Evolutionary conservation across 2,329 filamentous ascomycete species (phyloP).

Genomic region (Nemania serpens): DNA sequence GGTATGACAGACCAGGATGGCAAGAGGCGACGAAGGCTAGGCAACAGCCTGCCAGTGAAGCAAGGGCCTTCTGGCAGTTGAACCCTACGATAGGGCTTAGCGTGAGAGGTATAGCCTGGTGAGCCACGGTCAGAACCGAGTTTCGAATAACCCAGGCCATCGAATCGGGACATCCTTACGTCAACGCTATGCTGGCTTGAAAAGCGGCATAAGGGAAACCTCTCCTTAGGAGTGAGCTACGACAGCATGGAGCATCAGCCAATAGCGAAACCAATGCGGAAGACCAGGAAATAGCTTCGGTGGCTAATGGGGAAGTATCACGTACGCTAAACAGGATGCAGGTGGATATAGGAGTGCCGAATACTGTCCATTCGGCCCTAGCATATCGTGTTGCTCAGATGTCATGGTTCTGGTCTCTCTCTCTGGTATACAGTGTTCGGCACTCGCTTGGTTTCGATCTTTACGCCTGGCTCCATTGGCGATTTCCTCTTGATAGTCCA

Average conservation of each 20-base stretch:
- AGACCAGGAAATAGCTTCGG: background rate
- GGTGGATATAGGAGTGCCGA: background rate
- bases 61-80: background rate
- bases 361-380: background rate
- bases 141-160: too few species aligned
- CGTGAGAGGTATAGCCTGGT: background rate
- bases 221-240: background rate
- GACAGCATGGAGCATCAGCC: background rate
- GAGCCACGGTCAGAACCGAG: background rate
- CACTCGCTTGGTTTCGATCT: background rate
- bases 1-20: background rate
- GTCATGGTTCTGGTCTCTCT: background rate
- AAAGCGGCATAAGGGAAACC: background rate
- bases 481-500: background rate
- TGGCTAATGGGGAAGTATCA: background rate
- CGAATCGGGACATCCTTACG: background rate
- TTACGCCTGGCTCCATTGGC: background rate
- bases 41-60: background rate
- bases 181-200: background rate
- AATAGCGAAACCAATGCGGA: background rate
- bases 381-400: background rate
- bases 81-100: constrained; percentile 23
- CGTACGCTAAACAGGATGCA: background rate
- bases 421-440: background rate
- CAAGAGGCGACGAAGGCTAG: background rate